These are phyloP conservation scores for Cornus controversa DNA, from an alignment of 148 eudicot genomes.

Conservation along the genomic window DNA sequence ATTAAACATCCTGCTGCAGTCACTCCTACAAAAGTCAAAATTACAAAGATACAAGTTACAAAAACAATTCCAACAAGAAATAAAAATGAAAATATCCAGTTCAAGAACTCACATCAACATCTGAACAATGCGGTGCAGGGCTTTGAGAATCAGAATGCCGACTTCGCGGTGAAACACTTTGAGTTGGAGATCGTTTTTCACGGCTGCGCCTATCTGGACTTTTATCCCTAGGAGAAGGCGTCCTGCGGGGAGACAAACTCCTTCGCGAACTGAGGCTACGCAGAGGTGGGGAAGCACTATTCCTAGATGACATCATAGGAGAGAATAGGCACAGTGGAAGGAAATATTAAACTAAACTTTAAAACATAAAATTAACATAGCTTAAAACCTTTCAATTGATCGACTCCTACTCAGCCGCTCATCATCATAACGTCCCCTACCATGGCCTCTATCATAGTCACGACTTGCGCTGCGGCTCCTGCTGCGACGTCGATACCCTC, in stretches of 20 bases:
- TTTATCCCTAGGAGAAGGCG: constrained; percentile 37
- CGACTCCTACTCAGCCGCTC: constrained; percentile 42
- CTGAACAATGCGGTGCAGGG: constrained; percentile 32
- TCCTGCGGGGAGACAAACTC: constrained; percentile 50
- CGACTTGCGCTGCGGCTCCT: constrained; percentile 71
- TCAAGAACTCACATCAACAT: constrained; percentile 31
- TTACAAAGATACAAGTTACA: constrained; percentile 7
- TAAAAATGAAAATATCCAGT: background rate
- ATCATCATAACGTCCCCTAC: constrained; percentile 34
- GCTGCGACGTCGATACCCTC: constrained; percentile 48
- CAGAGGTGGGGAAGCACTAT: constrained; percentile 43
- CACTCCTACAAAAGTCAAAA: constrained; percentile 30
- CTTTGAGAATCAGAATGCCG: constrained; percentile 31
- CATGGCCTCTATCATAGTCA: constrained; percentile 30
- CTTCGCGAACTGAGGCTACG: constrained; percentile 42
- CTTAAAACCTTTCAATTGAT: constrained; percentile 46
- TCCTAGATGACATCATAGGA: background rate
- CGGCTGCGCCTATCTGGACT: constrained; percentile 16
- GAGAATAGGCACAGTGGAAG: constrained; percentile 7
- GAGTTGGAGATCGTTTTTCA: constrained; percentile 32
- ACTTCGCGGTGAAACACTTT: constrained; percentile 34
- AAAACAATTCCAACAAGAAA: background rate
- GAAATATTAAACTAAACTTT: background rate
- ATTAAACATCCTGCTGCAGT: constrained; percentile 4
- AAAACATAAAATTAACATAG: background rate